Base-by-base conservation (phyloP, 306 rosid species). In the Begonia peltatifolia region DNA sequence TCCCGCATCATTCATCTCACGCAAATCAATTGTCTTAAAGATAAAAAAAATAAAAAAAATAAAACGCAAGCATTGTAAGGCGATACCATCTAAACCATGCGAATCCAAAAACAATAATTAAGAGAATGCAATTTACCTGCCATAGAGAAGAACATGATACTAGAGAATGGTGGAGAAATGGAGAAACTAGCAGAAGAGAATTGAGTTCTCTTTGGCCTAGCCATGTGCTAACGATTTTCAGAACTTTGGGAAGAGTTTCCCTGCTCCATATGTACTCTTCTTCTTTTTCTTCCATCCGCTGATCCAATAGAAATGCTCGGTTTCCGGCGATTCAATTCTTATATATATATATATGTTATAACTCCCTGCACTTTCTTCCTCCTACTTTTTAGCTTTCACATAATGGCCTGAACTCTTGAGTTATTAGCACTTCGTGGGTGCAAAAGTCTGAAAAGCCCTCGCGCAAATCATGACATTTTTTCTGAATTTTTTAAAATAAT, bases 181-280 rank as follows among this genome's bases (percentile, higher is more conserved):
- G 93, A 71, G 66, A 77, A 36, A 80, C 77, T 6, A 83, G 70
- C 36, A 87, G 69, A 52, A 83, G 76, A 53, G 84, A 74, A 63
- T 67, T 52, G 9, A 87, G 79, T 62, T 87, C 78, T 9, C 65
- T 66, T 63, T 78, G 89, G 12, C 79, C 52, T 9, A 73, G 63
- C 35, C 74, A 75, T 10, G 80, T 49, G 56, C 79, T 73, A 2
- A 87, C 93, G 4, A 87, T 60, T 50, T 62, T 70, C 20, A 83
- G 52, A 14, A 87, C 89, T 64, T 66, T 71, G 0, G 95, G 86
- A 6, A 80, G 70, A 14, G 82, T 80, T 56, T 83, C 89, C 68
- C 80, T 80, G 76, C 62, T 71, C 95, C 93, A 87, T 20, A 51
- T 42, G 2, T 38, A 25, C 9, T 71, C 57, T 12, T 10, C 46